Percentiles rank a stretch among this genome's conserved stretches.
phyloP scores from a whole-genome alignment of 345 rosid species.

The Hibiscus syriacus region DNA sequence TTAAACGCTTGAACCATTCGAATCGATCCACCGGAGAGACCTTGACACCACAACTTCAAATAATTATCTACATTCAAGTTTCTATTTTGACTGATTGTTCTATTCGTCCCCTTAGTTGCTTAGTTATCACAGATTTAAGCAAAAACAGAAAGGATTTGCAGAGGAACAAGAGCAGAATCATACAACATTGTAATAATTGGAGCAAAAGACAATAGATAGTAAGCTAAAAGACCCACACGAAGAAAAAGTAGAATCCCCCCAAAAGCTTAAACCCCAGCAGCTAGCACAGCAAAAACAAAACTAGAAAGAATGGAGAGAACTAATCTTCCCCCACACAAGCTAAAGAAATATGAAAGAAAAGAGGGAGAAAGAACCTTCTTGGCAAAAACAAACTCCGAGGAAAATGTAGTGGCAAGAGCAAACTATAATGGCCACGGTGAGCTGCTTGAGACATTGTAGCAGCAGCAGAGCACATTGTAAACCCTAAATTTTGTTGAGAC shows the following conservation, averaged over 20 bases:
- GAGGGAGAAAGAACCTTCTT: not conserved
- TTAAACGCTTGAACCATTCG: not conserved
- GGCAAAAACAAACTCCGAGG: slow-evolving; percentile 11
- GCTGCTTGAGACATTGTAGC: slow-evolving; percentile 11
- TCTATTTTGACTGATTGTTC: too few relatives aligned
- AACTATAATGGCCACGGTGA: slow-evolving; percentile 5
- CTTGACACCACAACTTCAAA: not conserved
- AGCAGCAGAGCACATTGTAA: slow-evolving; percentile 11
- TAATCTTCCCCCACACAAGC: not conserved
- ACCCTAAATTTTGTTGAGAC: slow-evolving; percentile 14
- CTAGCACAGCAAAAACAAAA: not conserved
- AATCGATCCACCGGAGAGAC: not conserved
- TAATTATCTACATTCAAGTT: not conserved
- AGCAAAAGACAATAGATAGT: not conserved
- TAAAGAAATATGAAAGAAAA: not conserved
- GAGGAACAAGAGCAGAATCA: not conserved
- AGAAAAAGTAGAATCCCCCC: not conserved
- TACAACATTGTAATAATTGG: not conserved
- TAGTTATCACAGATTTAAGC: not conserved
- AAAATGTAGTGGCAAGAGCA: not conserved
- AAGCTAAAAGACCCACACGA: not conserved
- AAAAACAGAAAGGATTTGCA: not conserved
- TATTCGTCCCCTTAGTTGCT: too few relatives aligned
- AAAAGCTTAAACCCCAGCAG: not conserved
- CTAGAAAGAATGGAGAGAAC: not conserved